These are phyloP conservation scores for Tolypocladium guangdongense DNA, from an alignment of 2,329 filamentous ascomycete genomes.

Conservation along the genomic window DNA sequence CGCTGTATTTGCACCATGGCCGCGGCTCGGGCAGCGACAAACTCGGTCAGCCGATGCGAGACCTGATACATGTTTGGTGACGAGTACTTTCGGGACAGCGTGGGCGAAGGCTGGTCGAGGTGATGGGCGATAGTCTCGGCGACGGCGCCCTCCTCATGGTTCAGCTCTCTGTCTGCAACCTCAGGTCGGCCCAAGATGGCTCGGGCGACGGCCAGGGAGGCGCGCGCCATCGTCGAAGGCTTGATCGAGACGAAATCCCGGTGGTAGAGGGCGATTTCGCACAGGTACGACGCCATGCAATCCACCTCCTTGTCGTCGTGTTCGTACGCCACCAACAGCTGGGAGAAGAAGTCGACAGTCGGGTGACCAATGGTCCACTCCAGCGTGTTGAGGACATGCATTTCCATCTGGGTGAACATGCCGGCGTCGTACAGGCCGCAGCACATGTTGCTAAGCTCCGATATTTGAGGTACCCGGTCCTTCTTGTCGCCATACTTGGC, in stretches of 20 bases:
- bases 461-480: slow-evolving; percentile 93
- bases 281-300: slow-evolving; percentile 88
- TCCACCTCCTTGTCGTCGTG: slow-evolving; percentile 74
- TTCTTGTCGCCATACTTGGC: slow-evolving; percentile 99
- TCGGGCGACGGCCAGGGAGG: slow-evolving; percentile 74
- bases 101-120: slow-evolving; percentile 46
- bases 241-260: slow-evolving; percentile 91
- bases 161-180: slow-evolving; percentile 66
- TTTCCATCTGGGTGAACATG: slow-evolving; percentile 99
- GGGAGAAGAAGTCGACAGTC: slow-evolving; percentile 87
- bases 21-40: slow-evolving; percentile 48
- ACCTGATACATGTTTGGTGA: slow-evolving; percentile 41
- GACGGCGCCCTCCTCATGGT: slow-evolving; percentile 58
- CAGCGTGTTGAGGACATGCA: slow-evolving; percentile 95
- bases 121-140: slow-evolving; percentile 48
- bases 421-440: slow-evolving; percentile 96
- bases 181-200: slow-evolving; percentile 77
- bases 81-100: slow-evolving; percentile 49
- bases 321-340: slow-evolving; percentile 76
- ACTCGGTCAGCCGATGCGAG: slow-evolving; percentile 44
- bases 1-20: slow-evolving; percentile 31
- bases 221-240: slow-evolving; percentile 82
- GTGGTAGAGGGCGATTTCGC: slow-evolving; percentile 92
- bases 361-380: slow-evolving; percentile 95
- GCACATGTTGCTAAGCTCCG: slow-evolving; percentile 98